Evolutionary conservation across 805 yeast species (phyloP).

Genomic region (Crinitomyces ghanaensis): DNA sequence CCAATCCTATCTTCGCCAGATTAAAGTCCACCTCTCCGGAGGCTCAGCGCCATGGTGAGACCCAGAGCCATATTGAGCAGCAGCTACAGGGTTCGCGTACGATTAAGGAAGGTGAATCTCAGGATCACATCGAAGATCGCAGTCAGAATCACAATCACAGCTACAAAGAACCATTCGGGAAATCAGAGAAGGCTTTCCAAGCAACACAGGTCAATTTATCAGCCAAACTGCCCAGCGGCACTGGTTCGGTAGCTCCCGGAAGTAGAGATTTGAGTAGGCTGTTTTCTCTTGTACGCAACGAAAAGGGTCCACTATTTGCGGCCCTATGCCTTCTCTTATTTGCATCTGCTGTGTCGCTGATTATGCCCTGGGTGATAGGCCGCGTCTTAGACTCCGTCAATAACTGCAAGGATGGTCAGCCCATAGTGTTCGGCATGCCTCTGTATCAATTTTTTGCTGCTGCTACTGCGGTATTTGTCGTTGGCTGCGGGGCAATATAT

Average conservation of each 20-base stretch:
- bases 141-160: conserved; percentile 4
- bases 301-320: conserved; percentile 39
- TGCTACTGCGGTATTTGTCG: conserved; percentile 48
- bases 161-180: conserved; percentile 12
- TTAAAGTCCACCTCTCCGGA: no score
- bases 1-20: no score
- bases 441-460: conserved; percentile 52
- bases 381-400: conserved; percentile 68
- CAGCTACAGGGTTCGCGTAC: neutral
- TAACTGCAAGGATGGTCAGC: conserved; percentile 22
- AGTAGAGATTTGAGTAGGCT: conserved; percentile 36
- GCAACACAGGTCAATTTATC: conserved; percentile 24
- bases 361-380: conserved; percentile 75
- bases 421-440: conserved; percentile 46
- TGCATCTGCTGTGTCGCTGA: conserved; percentile 71
- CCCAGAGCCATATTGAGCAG: no score
- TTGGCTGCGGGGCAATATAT: conserved; percentile 71
- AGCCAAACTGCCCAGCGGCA: conserved; percentile 20
- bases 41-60: no score
- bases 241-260: conserved; percentile 9
- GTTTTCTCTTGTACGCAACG: conserved; percentile 46
- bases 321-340: conserved; percentile 57
- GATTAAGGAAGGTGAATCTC: neutral
- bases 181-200: conserved; percentile 20
- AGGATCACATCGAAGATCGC: neutral